Conservation (phyloP, 78 protist species). For the Dictyostelium discoideum region dicty_2.7 NC_007090.3:5260501-5261000, state of each 20-base stretch:
- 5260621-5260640: not conserved
- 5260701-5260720: not conserved
- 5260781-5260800: not conserved
- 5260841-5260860: not conserved
- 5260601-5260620: not conserved
- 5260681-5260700: not conserved
- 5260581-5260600: not conserved
- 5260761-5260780: not conserved
- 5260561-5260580: not conserved
- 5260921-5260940: not conserved
- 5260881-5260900: not conserved
- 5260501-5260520: not conserved
- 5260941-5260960: not conserved
- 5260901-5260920: constrained; percentile 9
- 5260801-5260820: not conserved
- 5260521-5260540: not conserved
- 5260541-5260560: not conserved
- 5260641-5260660: not conserved
- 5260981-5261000: constrained; percentile 4
- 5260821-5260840: not conserved
- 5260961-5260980: not conserved
- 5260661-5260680: not conserved
- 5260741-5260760: not conserved
- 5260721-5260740: not conserved
- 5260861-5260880: not conserved